phyloP scores from a whole-genome alignment of 345 rosid species.

The Populus deltoides region DNA sequence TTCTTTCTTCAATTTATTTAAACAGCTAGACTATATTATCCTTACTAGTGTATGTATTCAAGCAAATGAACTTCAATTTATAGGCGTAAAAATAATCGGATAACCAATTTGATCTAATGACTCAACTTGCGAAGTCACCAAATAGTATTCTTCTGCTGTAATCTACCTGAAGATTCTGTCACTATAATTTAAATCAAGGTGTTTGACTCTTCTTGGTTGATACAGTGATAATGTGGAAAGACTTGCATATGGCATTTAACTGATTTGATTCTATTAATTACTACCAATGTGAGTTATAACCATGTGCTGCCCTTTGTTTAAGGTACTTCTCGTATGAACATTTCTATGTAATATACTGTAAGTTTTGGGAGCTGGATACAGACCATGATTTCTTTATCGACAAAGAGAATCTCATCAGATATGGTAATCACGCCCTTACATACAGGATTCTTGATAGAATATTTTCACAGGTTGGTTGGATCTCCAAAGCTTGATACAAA shows the following conservation, averaged over 20 bases:
- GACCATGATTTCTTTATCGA: slow-evolving; percentile 96
- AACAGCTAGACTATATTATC: background rate
- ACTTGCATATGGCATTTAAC: background rate
- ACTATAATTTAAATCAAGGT: background rate
- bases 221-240: background rate
- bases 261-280: background rate
- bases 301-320: slow-evolving; percentile 15
- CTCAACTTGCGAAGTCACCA: background rate
- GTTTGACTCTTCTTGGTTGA: background rate
- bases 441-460: slow-evolving; percentile 87
- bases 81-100: background rate
- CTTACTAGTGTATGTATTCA: background rate
- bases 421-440: slow-evolving; percentile 92
- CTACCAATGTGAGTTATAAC: background rate
- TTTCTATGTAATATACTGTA: slow-evolving; percentile 95
- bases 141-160: background rate
- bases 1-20: background rate
- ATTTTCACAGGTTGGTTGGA: slow-evolving; percentile 74
- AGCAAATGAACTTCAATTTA: background rate
- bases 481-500: slow-evolving; percentile 1
- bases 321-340: slow-evolving; percentile 96
- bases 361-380: slow-evolving; percentile 96
- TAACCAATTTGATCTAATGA: background rate
- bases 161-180: background rate
- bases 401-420: slow-evolving; percentile 88